Conservation (phyloP, 1,139 yeast genomes). For the Dujonia santamariae region DNA sequence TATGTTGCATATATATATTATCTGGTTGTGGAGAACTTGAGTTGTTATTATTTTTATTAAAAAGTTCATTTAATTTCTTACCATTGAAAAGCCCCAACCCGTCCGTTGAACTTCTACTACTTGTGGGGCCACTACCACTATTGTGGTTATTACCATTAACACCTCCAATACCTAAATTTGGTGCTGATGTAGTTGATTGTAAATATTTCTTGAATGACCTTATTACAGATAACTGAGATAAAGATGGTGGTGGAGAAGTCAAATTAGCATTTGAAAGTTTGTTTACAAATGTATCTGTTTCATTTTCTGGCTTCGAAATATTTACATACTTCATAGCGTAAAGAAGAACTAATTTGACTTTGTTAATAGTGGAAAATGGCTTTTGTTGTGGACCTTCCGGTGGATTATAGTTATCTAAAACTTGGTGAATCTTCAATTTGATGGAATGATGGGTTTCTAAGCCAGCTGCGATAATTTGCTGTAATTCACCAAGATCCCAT, state of each 20-base stretch:
- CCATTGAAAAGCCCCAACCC: constrained; percentile 18
- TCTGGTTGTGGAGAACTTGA: constrained; percentile 26
- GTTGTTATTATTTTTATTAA: constrained; percentile 16
- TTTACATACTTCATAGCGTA: constrained; percentile 63
- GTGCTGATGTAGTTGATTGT: neutral
- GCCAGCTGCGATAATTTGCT: constrained; percentile 77
- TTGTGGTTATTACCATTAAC: neutral
- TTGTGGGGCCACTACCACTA: neutral
- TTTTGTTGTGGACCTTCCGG: constrained; percentile 3
- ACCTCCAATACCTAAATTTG: neutral
- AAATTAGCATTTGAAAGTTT: constrained; percentile 28
- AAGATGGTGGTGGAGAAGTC: constrained; percentile 30
- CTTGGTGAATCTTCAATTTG: constrained; percentile 22
- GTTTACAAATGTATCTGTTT: constrained; percentile 23
- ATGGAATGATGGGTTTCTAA: constrained; percentile 33
- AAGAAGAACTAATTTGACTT: constrained; percentile 57
- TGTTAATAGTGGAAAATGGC: constrained; percentile 26
- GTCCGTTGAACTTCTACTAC: constrained; percentile 1
- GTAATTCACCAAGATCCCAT: constrained; percentile 87
- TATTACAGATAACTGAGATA: constrained; percentile 31
- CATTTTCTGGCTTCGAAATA: constrained; percentile 30
- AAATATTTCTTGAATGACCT: constrained; percentile 24
- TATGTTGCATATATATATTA: constrained; percentile 62
- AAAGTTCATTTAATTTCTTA: constrained; percentile 13
- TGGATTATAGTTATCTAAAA: constrained; percentile 21